Base-by-base conservation (phyloP, 2,329 filamentous ascomycete species). In the Knoxdaviesia capensis region DNA sequence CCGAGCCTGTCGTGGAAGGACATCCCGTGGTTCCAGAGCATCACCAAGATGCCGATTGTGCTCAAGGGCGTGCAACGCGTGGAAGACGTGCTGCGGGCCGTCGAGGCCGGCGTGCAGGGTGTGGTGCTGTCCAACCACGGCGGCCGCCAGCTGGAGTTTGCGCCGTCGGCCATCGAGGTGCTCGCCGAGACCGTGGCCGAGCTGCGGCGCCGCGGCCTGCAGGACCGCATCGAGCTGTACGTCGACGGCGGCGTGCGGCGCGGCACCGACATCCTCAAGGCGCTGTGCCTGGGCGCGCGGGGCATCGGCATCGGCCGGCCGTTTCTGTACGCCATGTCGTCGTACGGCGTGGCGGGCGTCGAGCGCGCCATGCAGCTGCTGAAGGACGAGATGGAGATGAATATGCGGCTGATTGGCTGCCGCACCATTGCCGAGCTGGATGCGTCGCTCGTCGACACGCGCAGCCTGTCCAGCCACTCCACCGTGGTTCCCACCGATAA, bases 331-430 rank as follows among this genome's bases (percentile, higher is more conserved):
- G 88, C 90, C 53, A 96, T 98, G 88, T 82, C 79, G 48, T 76
- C 85, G 7, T 96, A 96, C 53, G 90, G 90, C 1, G 63, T 84
- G 45, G 68, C 78, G 3, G 90, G 90, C 48, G 88, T 96, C 20
- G 83, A 92, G 54, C 73, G 84, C 33, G 90, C 90, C 32, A 94
- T 96, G 80, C 80, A 86, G 59, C 64, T 94, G 45, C 69, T 94
- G 50, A 86, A 83, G 63, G 90, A 96, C 54, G 90, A 98, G 69
- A 83, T 98, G 74, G 86, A 92, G 64, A 96, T 96, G 88, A 90
- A 88, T 55, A 96, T 98, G 90, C 75, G 90, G 6, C 64, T 98
- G 48, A 85, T 98, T 50, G 90, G 90, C 7, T 82, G 77, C 45
- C 72, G 69, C 20, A 77, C 62, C 46, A 59, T 98, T 32, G 74